Evolutionary conservation across 2,329 filamentous ascomycete species (phyloP), one percentile per base, ranked within the genome.

Genomic region (Fusarium nodosum): DNA sequence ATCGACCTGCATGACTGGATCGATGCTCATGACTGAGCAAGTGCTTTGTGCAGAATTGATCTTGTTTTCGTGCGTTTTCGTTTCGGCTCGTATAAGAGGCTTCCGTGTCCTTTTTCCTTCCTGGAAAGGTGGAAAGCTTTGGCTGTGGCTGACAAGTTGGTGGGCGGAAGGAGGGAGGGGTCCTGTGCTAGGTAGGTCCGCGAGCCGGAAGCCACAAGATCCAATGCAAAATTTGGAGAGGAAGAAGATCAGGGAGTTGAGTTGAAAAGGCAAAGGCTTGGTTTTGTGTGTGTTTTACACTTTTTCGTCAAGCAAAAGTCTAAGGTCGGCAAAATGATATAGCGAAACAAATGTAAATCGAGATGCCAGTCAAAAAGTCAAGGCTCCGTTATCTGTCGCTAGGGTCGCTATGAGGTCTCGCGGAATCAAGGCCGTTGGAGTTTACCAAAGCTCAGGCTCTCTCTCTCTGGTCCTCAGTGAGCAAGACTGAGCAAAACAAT

Each of bases 1-100:
- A 68, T 77, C 71, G 72, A 60, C 70, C 72, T 66, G 72, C 74
- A 75, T 74, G 66, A 72, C 53, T 57, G 73, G 63, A 65, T 72
- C 64, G 50, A 59, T 66, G 65, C 64, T 67, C 75, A 77, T 77
- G 45, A 36, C 66, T 63, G 66, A 66, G 67, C 59, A 59, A 63
- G 66, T 56, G 45, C 45, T 52, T 31, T 42, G n/a, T 33, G 30
- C 28, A 64, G 33, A 51, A 51, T 16, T 36, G 20, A 30, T 64
- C 15, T 31, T 41, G 28, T 64, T 34, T 63, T 59, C 62, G 62
- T 48, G 30, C 12, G 44, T 52, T 41, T 64, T 39, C 52, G 53
- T 24, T 58, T 26, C 39, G 51, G 58, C 45, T 70, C 58, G 60
- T 65, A 45, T 51, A 51, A 61, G 38, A 64, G 52, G 58, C 24